Evolutionary conservation across 2,329 filamentous ascomycete genomes (phyloP).

Genomic region (Trematosphaeria pertusa): DNA sequence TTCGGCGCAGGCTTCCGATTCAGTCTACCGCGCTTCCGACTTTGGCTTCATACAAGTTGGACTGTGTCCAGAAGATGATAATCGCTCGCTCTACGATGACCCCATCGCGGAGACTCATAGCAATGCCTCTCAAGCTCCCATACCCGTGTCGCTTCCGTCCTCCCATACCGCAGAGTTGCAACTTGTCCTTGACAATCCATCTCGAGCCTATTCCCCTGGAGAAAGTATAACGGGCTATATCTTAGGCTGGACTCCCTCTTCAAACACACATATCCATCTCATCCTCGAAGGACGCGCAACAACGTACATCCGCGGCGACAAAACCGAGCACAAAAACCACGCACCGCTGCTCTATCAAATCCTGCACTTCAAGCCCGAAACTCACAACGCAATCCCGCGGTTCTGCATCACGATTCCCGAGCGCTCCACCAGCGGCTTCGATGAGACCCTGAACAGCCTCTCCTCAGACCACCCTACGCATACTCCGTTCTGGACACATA

Average conservation of each 20-base stretch:
- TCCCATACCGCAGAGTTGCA: constrained; percentile 6
- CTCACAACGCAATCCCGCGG: constrained; percentile 3
- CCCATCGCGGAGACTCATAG: constrained; percentile 1
- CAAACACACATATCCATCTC: constrained; percentile 17
- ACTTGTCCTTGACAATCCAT: constrained; percentile 18
- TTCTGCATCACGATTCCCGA: constrained; percentile 19
- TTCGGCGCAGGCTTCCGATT: constrained; percentile 1
- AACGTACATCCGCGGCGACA: constrained; percentile 7
- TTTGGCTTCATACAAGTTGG: constrained; percentile 21
- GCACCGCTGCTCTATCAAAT: constrained; percentile 16
- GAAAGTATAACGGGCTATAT: constrained; percentile 22
- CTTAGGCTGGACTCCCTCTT: constrained; percentile 11
- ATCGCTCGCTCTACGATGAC: constrained; percentile 13
- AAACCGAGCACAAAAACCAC: constrained; percentile 11
- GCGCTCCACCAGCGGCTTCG: neutral
- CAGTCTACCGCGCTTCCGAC: constrained; percentile 11
- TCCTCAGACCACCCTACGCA: neutral
- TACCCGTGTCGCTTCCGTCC: neutral
- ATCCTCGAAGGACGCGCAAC: constrained; percentile 20
- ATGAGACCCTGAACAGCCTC: constrained; percentile 6
- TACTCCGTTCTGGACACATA: constrained; percentile 13
- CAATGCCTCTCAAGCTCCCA: neutral
- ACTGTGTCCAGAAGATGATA: constrained; percentile 5
- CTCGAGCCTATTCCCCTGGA: constrained; percentile 13
- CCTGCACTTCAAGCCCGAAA: constrained; percentile 10